These are phyloP conservation scores for Mallotus japonicus DNA, from an alignment of 441 rosid genomes.

Conservation along the genomic window DNA sequence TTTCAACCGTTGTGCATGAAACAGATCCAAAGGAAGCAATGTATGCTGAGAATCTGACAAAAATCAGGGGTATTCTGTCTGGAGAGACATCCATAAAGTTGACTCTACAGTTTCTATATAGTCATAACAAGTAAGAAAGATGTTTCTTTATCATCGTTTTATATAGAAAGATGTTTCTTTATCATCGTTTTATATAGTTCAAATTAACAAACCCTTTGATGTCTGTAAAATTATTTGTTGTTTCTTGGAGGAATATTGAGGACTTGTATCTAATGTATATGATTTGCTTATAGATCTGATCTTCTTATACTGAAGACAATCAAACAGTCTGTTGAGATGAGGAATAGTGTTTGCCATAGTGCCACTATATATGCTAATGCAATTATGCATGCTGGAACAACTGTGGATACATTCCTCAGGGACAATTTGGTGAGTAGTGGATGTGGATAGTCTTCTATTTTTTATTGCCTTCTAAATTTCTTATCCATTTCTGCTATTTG, in stretches of 20 bases:
- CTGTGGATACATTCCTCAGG: conserved; percentile 93
- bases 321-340: conserved; percentile 96
- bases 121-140: conserved; percentile 79
- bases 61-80: conserved; percentile 81
- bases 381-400: conserved; percentile 98
- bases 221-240: background rate
- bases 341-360: conserved; percentile 96
- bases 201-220: background rate
- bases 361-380: conserved; percentile 98
- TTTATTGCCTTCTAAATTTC: background rate
- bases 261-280: conserved; percentile 7
- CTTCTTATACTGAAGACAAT: conserved; percentile 87
- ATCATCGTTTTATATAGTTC: background rate
- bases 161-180: background rate
- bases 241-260: background rate
- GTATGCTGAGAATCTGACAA: conserved; percentile 80
- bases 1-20: conserved; percentile 41
- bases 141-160: background rate
- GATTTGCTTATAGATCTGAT: conserved; percentile 61
- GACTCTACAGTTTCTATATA: conserved; percentile 86
- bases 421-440: conserved; percentile 68
- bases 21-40: conserved; percentile 58
- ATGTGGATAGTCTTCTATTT: conserved; percentile 2
- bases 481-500: background rate
- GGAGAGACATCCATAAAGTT: conserved; percentile 94